phyloP scores from a whole-genome alignment of 768 basidiomycete genomes.

The Mrakia frigida region DNA sequence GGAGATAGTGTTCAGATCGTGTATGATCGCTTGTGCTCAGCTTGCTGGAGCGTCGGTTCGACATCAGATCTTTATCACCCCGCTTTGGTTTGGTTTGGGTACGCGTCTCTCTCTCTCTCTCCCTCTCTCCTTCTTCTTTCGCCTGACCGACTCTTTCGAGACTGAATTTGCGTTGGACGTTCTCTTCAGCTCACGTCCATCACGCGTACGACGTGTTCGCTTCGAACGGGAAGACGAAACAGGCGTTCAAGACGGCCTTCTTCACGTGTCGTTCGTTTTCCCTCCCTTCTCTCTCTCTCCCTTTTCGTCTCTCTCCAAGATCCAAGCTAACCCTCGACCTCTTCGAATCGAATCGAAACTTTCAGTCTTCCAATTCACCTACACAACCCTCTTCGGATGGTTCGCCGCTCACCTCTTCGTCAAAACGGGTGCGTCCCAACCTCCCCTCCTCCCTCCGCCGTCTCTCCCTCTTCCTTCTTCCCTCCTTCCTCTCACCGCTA shows the following conservation, averaged over 20 bases:
- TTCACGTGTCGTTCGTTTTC: constrained; percentile 52
- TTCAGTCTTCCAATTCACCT: constrained; percentile 76
- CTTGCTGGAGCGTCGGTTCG: constrained; percentile 56
- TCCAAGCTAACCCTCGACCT: not conserved
- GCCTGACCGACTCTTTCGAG: no score
- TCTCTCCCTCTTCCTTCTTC: not conserved
- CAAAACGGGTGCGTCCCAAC: constrained; percentile 55
- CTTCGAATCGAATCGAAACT: no score
- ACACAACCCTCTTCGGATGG: constrained; percentile 90
- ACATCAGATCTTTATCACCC: constrained; percentile 71
- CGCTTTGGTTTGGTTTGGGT: constrained; percentile 86
- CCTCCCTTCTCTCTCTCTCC: constrained; percentile 17
- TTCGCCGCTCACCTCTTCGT: constrained; percentile 80
- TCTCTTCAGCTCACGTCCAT: constrained; percentile 72
- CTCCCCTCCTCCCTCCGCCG: not conserved
- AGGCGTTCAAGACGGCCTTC: constrained; percentile 62
- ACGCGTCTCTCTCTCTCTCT: constrained; percentile 38
- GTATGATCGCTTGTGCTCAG: constrained; percentile 67
- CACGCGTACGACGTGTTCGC: constrained; percentile 85
- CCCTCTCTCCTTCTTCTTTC: not conserved
- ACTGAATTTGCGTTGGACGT: no score
- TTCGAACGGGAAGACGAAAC: constrained; percentile 60
- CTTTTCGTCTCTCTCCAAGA: constrained; percentile 26
- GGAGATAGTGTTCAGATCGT: constrained; percentile 84
- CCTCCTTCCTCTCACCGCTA: not conserved